Evolutionary conservation across 257 asterid genomes (phyloP).

Genomic region (Plantago major): DNA sequence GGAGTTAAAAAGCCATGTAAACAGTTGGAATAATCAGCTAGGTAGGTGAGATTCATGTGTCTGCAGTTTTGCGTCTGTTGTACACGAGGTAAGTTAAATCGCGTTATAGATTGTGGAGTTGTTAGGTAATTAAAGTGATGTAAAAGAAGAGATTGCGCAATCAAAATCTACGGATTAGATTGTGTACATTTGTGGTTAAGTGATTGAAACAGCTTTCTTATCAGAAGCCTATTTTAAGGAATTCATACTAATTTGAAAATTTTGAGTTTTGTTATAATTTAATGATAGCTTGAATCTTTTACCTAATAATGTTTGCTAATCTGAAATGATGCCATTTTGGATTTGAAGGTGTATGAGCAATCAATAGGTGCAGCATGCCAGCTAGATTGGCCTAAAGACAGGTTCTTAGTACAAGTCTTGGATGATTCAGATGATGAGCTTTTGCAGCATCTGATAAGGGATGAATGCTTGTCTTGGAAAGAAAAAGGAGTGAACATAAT

Average conservation of each 20-base stretch:
- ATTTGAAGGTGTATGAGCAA: constrained; percentile 64
- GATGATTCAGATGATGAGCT: constrained; percentile 90
- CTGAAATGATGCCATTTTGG: not conserved
- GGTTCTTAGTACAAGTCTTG: constrained; percentile 72
- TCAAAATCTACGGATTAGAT: not conserved
- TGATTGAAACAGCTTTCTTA: too few relatives aligned
- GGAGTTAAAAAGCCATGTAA: too few relatives aligned
- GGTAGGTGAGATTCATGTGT: too few relatives aligned
- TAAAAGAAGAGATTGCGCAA: too few relatives aligned
- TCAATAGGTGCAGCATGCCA: constrained; percentile 86
- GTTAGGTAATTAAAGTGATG: too few relatives aligned
- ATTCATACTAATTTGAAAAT: not conserved
- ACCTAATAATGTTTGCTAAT: not conserved
- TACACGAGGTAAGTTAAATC: too few relatives aligned
- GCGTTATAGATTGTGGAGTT: too few relatives aligned
- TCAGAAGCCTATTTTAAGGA: too few relatives aligned
- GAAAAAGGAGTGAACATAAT: constrained; percentile 80
- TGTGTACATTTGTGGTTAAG: not conserved
- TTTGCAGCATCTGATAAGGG: constrained; percentile 60
- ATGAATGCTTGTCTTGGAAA: constrained; percentile 69
- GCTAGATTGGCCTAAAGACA: constrained; percentile 89
- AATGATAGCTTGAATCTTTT: too few relatives aligned
- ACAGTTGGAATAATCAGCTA: too few relatives aligned
- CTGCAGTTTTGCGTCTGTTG: too few relatives aligned
- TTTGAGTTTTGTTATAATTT: not conserved